phyloP scores from a whole-genome alignment of 305 asterid species.

The Fraxinus latifolia region DNA sequence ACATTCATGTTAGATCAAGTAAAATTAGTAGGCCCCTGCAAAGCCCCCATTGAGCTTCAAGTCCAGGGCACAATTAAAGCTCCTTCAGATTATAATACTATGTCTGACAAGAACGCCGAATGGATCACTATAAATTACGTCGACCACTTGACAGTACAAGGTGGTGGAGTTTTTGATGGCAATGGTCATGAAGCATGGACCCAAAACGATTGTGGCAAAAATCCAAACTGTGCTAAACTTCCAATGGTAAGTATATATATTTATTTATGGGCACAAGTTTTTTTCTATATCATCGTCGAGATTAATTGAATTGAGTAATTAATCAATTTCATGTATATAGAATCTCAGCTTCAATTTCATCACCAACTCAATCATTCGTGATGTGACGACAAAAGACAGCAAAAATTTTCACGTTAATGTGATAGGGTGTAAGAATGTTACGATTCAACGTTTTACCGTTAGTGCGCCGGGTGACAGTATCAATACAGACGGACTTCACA shows the following conservation, averaged over 20 bases:
- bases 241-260: slow-evolving; percentile 15
- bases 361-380: slow-evolving; percentile 34
- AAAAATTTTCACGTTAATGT: slow-evolving; percentile 49
- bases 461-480: slow-evolving; percentile 42
- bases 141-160: slow-evolving; percentile 16
- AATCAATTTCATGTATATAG: slow-evolving; percentile 2
- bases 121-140: slow-evolving; percentile 20
- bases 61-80: slow-evolving; percentile 19
- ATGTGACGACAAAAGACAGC: slow-evolving; percentile 46
- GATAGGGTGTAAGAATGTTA: slow-evolving; percentile 36
- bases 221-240: background rate
- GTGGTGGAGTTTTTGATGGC: slow-evolving; percentile 28
- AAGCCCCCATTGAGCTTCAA: slow-evolving; percentile 18
- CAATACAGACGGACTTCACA: slow-evolving; percentile 67
- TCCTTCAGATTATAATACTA: background rate
- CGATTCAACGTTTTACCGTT: slow-evolving; percentile 29
- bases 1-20: slow-evolving; percentile 15
- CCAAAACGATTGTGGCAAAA: background rate
- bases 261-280: background rate
- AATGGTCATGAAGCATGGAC: slow-evolving; percentile 16
- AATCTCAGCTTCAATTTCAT: slow-evolving; percentile 49
- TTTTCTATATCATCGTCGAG: too few relatives aligned
- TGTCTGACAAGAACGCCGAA: background rate
- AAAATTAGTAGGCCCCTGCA: slow-evolving; percentile 23
- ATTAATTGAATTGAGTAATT: background rate